Base-by-base conservation (phyloP, 768 basidiomycete genomes). In the Podaxis mareebaensis region DNA sequence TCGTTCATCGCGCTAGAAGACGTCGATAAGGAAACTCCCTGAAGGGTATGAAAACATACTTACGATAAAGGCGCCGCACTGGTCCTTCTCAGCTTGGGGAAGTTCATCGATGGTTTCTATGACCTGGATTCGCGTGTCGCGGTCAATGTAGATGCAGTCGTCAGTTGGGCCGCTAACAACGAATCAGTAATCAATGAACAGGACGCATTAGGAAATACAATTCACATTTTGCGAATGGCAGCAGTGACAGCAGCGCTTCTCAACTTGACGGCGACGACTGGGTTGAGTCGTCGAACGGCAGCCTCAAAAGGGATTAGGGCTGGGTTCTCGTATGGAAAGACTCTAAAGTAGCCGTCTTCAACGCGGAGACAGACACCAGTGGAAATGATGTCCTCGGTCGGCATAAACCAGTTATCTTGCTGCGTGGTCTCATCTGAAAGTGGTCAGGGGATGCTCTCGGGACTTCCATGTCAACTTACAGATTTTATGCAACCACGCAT, bases 251-350 rank as follows among this genome's bases (percentile, higher is more conserved):
- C 83, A 2, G 90, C 89, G 66, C 83, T 89, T 56, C 89, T 81
- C 30, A 91, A 76, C 70, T 94, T 91, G 65, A 94, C 90, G 0
- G 90, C 91, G 53, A 93, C 92, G 33, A 91, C 89, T 1, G 93
- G 92, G 71, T 95, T 95, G 59, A 96, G 80, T 55, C 78, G 75
- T 24, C 87, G 81, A 12, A 95, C 84, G 1, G 91, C 92, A 0
- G 85, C 86, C 75, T 92, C 92, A 67, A 95, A 95, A 0, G 90
- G 87, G 15, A 86, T 79, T 28, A 95, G 83, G 39, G 81, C 81
- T 4, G 81, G 78, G 70, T 91, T 92, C 72, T 94, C 88, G 70
- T 93, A 93, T 0, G 93, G 93, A 70, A 93, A 95, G n/a, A 93
- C 87, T 28, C 93, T 86, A 72, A 91, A 93, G 67, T 83, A 82